phyloP scores from a whole-genome alignment of 495 filamentous ascomycete genomes.

The Penicillium ucsense region DNA sequence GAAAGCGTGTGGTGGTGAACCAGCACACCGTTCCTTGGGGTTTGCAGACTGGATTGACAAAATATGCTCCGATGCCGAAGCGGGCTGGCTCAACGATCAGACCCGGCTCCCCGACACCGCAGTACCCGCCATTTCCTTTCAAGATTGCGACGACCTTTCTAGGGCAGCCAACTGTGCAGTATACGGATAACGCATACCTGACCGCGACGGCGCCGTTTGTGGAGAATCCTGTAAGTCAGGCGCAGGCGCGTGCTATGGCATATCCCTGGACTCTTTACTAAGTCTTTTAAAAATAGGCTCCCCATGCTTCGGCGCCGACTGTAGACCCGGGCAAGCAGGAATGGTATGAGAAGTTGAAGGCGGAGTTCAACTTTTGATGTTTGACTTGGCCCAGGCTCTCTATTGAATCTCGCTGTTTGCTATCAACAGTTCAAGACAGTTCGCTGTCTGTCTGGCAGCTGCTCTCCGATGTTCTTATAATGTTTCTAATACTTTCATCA shows the following conservation, averaged over 20 bases:
- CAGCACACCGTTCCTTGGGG: constrained; percentile 48
- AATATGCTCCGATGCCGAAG: constrained; percentile 66
- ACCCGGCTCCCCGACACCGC: constrained; percentile 40
- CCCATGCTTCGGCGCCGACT: constrained; percentile 24
- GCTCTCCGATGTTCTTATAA: too few relatives aligned
- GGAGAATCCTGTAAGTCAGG: constrained; percentile 54
- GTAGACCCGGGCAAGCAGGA: constrained; percentile 23
- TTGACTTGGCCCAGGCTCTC: too few relatives aligned
- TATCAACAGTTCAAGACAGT: too few relatives aligned
- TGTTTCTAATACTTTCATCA: too few relatives aligned
- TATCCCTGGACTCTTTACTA: neutral
- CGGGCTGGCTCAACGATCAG: constrained; percentile 58
- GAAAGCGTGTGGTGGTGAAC: constrained; percentile 22
- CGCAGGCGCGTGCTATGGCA: too few relatives aligned
- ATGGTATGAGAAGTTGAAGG: constrained; percentile 26
- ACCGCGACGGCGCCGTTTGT: constrained; percentile 47
- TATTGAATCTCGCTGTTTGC: too few relatives aligned
- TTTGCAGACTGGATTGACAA: constrained; percentile 51
- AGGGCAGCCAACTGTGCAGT: constrained; percentile 43
- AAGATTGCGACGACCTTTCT: constrained; percentile 48
- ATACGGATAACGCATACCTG: constrained; percentile 49
- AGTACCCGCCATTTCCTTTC: constrained; percentile 54
- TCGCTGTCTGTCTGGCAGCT: too few relatives aligned
- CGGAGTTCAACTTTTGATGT: too few relatives aligned
- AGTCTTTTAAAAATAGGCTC: constrained; percentile 16